These are phyloP conservation scores for Setomelanomma holmii DNA, from an alignment of 2,329 filamentous ascomycete species.

Conservation along the genomic window DNA sequence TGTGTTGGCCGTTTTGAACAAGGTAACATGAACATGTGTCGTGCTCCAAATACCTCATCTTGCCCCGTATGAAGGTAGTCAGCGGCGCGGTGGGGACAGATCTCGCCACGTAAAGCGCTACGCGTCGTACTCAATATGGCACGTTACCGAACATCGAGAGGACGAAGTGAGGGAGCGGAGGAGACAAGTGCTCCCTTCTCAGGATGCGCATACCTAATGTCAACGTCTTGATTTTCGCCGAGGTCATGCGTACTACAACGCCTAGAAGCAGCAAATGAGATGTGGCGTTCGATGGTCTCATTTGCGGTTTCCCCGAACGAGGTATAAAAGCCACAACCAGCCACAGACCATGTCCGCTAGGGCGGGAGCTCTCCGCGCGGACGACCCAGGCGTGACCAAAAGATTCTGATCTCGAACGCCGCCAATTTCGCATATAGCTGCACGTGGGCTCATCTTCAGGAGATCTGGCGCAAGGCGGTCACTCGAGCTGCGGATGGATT, in stretches of 20 bases:
- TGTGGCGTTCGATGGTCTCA: slow-evolving; percentile 7
- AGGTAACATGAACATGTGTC: neutral
- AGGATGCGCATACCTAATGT: no score
- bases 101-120: slow-evolving; percentile 36
- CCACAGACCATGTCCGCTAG: slow-evolving; percentile 23
- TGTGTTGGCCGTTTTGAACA: neutral
- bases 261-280: slow-evolving; percentile 4
- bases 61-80: slow-evolving; percentile 17
- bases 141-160: slow-evolving; percentile 1
- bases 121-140: slow-evolving; percentile 28
- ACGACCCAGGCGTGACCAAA: slow-evolving; percentile 29
- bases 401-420: slow-evolving; percentile 33
- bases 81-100: slow-evolving; percentile 11
- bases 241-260: slow-evolving; percentile 18
- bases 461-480: slow-evolving; percentile 24
- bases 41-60: slow-evolving; percentile 13
- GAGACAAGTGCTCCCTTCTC: neutral
- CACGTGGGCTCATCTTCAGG: slow-evolving; percentile 34
- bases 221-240: no score
- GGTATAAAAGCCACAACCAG: slow-evolving; percentile 27
- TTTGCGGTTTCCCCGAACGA: slow-evolving; percentile 2
- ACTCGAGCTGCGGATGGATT: slow-evolving; percentile 20
- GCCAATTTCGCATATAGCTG: slow-evolving; percentile 32
- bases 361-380: slow-evolving; percentile 23
- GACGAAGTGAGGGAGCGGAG: neutral